Evolutionary conservation across 768 basidiomycete species (phyloP).

Genomic region (Dictyophora rubrovolvata): DNA sequence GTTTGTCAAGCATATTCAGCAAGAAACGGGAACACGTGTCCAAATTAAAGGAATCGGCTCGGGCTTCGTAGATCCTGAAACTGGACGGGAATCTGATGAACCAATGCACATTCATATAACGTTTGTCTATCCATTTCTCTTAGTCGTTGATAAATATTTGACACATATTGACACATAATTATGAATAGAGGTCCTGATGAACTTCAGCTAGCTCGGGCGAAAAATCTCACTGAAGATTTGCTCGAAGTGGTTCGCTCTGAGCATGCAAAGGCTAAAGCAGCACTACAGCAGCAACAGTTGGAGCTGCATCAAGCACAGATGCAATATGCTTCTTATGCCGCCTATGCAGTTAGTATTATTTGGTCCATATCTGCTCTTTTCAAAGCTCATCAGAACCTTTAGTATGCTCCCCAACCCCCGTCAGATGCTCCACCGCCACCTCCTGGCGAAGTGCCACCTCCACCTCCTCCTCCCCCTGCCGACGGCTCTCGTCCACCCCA

Average conservation of each 20-base stretch:
- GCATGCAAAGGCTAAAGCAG: slow-evolving; percentile 66
- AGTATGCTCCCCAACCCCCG: slow-evolving; percentile 24
- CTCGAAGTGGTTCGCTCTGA: slow-evolving; percentile 82
- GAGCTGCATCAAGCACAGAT: slow-evolving; percentile 76
- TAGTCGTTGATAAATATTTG: background rate
- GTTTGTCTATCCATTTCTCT: slow-evolving; percentile 32
- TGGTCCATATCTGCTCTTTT: slow-evolving; percentile 13
- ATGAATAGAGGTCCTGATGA: slow-evolving; percentile 67
- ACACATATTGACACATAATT: no score
- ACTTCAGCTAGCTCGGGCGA: slow-evolving; percentile 76
- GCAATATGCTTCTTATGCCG: slow-evolving; percentile 67
- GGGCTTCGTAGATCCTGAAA: slow-evolving; percentile 89
- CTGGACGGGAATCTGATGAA: slow-evolving; percentile 77
- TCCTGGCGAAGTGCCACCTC: slow-evolving; percentile 34
- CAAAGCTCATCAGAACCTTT: background rate
- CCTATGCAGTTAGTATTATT: slow-evolving; percentile 40
- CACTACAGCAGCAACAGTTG: slow-evolving; percentile 70
- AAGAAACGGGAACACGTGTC: slow-evolving; percentile 90
- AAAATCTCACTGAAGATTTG: slow-evolving; percentile 80
- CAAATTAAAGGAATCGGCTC: slow-evolving; percentile 95
- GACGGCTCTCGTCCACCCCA: slow-evolving; percentile 19
- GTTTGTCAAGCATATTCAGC: slow-evolving; percentile 97
- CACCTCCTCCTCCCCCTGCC: slow-evolving; percentile 18
- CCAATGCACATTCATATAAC: slow-evolving; percentile 90
- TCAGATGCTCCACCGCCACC: slow-evolving; percentile 31